Conservation (phyloP, 1,139 yeast species). For the Yarrowia galli region DNA sequence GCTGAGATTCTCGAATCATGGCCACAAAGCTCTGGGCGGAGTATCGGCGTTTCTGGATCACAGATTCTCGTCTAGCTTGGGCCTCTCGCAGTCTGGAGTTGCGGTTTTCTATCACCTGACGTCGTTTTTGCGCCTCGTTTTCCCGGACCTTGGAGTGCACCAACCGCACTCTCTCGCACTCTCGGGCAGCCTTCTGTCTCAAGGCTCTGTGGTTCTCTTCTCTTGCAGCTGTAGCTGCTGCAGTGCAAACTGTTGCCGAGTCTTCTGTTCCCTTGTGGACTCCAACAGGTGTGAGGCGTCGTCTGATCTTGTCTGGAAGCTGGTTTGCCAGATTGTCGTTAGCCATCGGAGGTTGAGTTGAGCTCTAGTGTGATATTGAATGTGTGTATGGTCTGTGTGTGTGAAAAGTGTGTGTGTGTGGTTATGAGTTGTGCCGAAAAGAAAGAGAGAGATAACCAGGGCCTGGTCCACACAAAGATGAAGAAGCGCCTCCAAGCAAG, state of each 20-base stretch:
- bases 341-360: slow-evolving; percentile 1
- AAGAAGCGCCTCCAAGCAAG: slow-evolving; percentile 1
- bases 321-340: slow-evolving; percentile 34
- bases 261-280: slow-evolving; percentile 7
- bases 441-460: neutral
- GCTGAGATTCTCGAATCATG: slow-evolving; percentile 5
- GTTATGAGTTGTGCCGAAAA: neutral
- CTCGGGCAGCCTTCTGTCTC: slow-evolving; percentile 16
- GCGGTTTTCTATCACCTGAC: slow-evolving; percentile 14
- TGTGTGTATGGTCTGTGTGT: neutral
- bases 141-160: slow-evolving; percentile 18
- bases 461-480: neutral
- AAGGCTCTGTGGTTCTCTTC: neutral
- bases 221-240: neutral
- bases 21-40: slow-evolving; percentile 33
- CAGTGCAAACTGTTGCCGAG: neutral
- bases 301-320: slow-evolving; percentile 34
- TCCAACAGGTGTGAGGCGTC: slow-evolving; percentile 23
- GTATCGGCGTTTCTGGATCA: slow-evolving; percentile 17
- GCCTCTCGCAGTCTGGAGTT: slow-evolving; percentile 18
- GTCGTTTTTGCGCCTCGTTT: slow-evolving; percentile 25
- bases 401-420: neutral
- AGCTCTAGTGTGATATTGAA: neutral
- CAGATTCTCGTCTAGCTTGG: slow-evolving; percentile 15
- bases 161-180: slow-evolving; percentile 27